Evolutionary conservation across 2,329 filamentous ascomycete genomes (phyloP), one percentile per base, ranked within the genome.

Genomic region (Colletotrichum sp.): DNA sequence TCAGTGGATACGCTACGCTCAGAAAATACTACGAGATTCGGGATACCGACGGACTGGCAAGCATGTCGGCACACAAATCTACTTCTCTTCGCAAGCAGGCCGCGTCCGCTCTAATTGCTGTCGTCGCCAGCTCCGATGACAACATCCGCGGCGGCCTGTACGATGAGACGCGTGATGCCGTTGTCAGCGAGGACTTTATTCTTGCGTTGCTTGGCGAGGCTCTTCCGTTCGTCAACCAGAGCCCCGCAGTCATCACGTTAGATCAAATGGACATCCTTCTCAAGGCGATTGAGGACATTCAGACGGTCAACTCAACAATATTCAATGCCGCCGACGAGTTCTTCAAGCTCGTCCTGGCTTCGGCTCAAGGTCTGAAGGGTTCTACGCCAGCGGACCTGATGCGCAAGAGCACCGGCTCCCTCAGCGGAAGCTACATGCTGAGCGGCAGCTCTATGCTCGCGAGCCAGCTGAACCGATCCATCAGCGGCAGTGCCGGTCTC

Each of bases 81-180:
- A 84, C 92, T 27, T 87, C 90, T 15, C 87, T 93, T 24, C 93
- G 92, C 77, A 90, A 91, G 69, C 91, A 93, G 76, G 89, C 96
- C 7, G 94, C 93, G 0, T 88, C 90, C 57, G 93, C 95, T 2
- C 87, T 98, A 64, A 88, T 95, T 57, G 93, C 95, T n/a, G 93
- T 98, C 72, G 94, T 98, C 78, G 91, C 93, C 68, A 97, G 94
- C 80, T 93, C 96, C 3, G 93, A 94, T 71, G 95, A 98, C 82
- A 96, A 95, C 80, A 98, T 98, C 78, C 94, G 94, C 71, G 96
- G 96, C 69, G 96, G 96, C 2, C 87, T 98, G 3, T 98, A 95
- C 81, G 96, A 98, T 80, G 91, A 92, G 29, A 90, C 91, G 21
- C 90, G 94, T 15, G 94, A 96, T 79, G 92, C 94, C 1, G 95